phyloP scores from a whole-genome alignment of 2,329 filamentous ascomycete genomes.

The Amesomyces nigricolor region DNA sequence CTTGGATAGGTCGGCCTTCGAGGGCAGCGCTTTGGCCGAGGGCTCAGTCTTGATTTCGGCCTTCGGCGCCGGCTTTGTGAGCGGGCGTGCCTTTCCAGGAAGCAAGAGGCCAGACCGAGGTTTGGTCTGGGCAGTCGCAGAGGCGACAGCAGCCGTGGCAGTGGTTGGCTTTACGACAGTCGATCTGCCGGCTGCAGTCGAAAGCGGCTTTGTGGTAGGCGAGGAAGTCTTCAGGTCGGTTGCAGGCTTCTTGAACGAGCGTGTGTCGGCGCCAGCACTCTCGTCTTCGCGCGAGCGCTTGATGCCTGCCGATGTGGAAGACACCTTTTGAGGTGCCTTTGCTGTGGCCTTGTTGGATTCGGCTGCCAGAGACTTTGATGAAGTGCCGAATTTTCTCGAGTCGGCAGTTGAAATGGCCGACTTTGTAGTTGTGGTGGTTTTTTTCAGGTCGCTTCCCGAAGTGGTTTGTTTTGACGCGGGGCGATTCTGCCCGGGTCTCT shows the following conservation, averaged over 20 bases:
- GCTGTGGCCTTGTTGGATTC: constrained; percentile 20
- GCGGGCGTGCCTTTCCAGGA: constrained; percentile 44
- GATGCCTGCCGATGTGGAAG: constrained; percentile 21
- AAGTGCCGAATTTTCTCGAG: constrained; percentile 3
- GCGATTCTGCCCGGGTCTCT: constrained; percentile 6
- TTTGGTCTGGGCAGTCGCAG: constrained; percentile 26
- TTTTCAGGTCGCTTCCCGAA: constrained; percentile 13
- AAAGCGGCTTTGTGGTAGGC: constrained; percentile 25
- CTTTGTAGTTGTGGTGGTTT: constrained; percentile 4
- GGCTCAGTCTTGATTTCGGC: constrained; percentile 32
- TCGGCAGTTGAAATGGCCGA: constrained; percentile 3
- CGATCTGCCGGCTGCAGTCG: constrained; percentile 3
- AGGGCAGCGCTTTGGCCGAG: constrained; percentile 20
- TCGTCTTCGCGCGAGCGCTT: constrained; percentile 40
- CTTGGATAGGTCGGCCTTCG: constrained; percentile 29
- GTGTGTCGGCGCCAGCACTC: constrained; percentile 27
- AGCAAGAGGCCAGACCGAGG: constrained; percentile 32
- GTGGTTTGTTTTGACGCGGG: constrained; percentile 9
- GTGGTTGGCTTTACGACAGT: constrained; percentile 19
- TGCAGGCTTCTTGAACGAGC: constrained; percentile 36
- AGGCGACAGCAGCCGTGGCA: constrained; percentile 14
- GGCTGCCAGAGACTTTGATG: constrained; percentile 13
- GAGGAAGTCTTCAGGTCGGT: constrained; percentile 25
- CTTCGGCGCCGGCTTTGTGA: constrained; percentile 39
- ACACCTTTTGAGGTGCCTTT: constrained; percentile 13